Evolutionary conservation across 2,329 filamentous ascomycete species (phyloP).

Genomic region (Cytospora piceae): DNA sequence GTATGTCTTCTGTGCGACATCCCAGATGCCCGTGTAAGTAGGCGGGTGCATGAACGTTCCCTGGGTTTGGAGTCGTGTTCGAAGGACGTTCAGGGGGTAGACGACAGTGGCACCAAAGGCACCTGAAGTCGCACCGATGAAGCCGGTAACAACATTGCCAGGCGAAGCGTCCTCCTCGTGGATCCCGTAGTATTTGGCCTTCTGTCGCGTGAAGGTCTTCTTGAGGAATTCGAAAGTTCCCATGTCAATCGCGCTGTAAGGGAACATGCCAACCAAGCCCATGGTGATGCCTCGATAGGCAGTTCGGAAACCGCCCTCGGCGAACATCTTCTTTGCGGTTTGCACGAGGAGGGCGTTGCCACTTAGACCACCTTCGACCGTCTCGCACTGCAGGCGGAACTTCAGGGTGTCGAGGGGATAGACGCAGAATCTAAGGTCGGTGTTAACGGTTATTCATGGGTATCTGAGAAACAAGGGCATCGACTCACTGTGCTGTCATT

Average conservation of each 20-base stretch:
- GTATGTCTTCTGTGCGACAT: slow-evolving; percentile 84
- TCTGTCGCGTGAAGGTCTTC: slow-evolving; percentile 68
- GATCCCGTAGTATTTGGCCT: slow-evolving; percentile 69
- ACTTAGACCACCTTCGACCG: slow-evolving; percentile 79
- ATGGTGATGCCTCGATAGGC: slow-evolving; percentile 94
- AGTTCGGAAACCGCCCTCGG: slow-evolving; percentile 70
- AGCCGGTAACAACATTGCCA: slow-evolving; percentile 81
- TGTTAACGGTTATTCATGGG: slow-evolving; percentile 24
- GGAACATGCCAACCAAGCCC: slow-evolving; percentile 95
- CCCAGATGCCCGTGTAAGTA: slow-evolving; percentile 88
- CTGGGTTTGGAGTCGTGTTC: slow-evolving; percentile 90
- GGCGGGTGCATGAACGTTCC: slow-evolving; percentile 89
- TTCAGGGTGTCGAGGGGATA: slow-evolving; percentile 90
- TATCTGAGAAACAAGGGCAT: not conserved
- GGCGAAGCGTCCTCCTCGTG: slow-evolving; percentile 84
- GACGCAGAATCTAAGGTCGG: slow-evolving; percentile 68
- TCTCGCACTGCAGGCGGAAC: slow-evolving; percentile 88
- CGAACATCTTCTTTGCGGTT: slow-evolving; percentile 86
- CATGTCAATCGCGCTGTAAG: slow-evolving; percentile 95
- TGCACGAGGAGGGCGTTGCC: slow-evolving; percentile 82
- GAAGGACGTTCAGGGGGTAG: slow-evolving; percentile 91
- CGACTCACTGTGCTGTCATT: slow-evolving; percentile 84
- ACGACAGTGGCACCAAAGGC: slow-evolving; percentile 92
- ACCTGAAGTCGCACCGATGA: slow-evolving; percentile 88
- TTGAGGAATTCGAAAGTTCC: slow-evolving; percentile 95